Evolutionary conservation across 2,329 filamentous ascomycete genomes (phyloP), one percentile per base, ranked within the genome.

Genomic region (Monosporascus sp.): DNA sequence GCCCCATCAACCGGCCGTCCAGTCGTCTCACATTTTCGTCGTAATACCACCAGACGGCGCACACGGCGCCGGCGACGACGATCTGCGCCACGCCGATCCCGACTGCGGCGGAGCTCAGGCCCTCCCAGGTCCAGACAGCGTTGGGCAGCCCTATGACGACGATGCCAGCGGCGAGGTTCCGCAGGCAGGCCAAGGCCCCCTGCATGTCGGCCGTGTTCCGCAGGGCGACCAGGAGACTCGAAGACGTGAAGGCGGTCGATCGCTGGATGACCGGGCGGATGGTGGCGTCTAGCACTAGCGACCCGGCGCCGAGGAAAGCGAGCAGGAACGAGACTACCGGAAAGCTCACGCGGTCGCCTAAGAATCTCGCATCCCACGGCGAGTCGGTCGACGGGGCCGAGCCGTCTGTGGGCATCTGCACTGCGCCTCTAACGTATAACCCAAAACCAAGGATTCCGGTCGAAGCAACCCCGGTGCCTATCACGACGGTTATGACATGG

Each of bases 181-280:
- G 70, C 66, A 75, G 71, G 38, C 73, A 68, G 2, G 65, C 55
- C 2, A 78, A 68, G 31, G 69, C 74, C 3, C 69, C 72, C 26
- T 72, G 65, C 78, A 81, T 80, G 58, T 81, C 77, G 16, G 70
- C 70, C 17, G 73, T 74, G 59, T 71, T 76, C 31, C 77, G 73
- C 50, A 78, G 69, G 24, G 72, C 72, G 14, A 74, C 66, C n/a
- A 67, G 68, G 24, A 79, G 67, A 61, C 72, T 79, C 6, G 74
- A 70, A 3, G 71, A 74, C 0, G 77, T 80, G 56, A 77, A 80
- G 46, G 74, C 72, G 7, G 77, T 74, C 35, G 76, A 79, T n/a
- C 72, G 69, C 26, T 70, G 68, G 45, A 81, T 69, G 26, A 77
- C 62, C 2, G 77, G 76, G 3, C 67, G 64, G 2, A 70, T 68